These are phyloP conservation scores for Globisporangium splendens DNA, from an alignment of 352 stramenopile species.

Conservation along the genomic window DNA sequence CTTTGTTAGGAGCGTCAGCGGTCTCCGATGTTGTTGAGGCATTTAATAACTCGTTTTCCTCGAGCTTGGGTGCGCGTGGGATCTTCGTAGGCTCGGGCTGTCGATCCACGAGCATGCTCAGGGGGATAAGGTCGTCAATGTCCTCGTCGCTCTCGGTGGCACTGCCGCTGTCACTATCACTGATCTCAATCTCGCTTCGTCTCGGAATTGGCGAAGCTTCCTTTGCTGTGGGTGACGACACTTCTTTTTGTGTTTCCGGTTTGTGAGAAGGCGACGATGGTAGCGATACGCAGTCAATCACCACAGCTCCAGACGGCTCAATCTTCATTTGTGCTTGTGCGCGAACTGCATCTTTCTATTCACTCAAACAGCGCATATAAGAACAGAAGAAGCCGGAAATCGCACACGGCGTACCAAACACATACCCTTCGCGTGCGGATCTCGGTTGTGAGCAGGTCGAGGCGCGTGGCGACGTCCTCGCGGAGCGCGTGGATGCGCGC, in stretches of 20 bases:
- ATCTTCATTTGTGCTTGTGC: neutral
- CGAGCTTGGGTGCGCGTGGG: neutral
- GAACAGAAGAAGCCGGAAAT: neutral
- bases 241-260: neutral
- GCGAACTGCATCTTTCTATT: conserved; percentile 1
- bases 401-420: neutral
- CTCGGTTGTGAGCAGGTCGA: conserved; percentile 7
- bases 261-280: neutral
- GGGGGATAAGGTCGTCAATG: neutral
- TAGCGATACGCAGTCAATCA: conserved; percentile 8
- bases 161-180: neutral
- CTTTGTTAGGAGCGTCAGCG: too few relatives aligned
- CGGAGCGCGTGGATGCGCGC: conserved; percentile 11
- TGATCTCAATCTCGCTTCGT: conserved; percentile 7
- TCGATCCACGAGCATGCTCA: neutral
- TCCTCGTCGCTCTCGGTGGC: conserved; percentile 7
- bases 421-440: conserved; percentile 2
- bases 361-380: neutral
- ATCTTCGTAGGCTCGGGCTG: neutral
- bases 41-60: too few relatives aligned
- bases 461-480: conserved; percentile 4
- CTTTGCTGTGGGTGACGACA: neutral
- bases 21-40: too few relatives aligned
- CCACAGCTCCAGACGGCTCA: neutral
- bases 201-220: neutral